These are phyloP conservation scores for Prunus yedoensis DNA, from an alignment of 331 rosid genomes.

Conservation along the genomic window DNA sequence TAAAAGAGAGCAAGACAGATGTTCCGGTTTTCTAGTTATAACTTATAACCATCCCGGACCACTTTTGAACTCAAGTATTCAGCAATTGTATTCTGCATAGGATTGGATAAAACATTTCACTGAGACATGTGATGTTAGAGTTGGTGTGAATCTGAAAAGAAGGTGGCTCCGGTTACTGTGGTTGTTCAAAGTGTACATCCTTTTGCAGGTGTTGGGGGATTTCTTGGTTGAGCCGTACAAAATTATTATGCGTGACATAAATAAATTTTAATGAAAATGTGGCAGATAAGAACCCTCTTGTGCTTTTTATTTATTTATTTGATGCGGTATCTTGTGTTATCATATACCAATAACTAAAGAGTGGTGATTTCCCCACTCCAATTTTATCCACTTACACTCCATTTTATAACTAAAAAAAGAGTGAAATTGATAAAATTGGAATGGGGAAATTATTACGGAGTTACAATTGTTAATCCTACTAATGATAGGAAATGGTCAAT, in stretches of 20 bases:
- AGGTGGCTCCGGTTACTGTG: constrained; percentile 33
- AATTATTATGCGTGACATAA: constrained; percentile 51
- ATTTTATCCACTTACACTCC: too few relatives aligned
- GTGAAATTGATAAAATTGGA: too few relatives aligned
- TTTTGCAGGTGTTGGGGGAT: constrained; percentile 41
- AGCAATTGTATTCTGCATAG: constrained; percentile 27
- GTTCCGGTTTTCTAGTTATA: constrained; percentile 27
- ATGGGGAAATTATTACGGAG: too few relatives aligned
- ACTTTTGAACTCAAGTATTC: constrained; percentile 33
- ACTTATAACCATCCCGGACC: constrained; percentile 25
- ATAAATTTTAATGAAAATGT: constrained; percentile 34
- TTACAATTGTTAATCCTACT: too few relatives aligned
- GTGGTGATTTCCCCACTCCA: too few relatives aligned
- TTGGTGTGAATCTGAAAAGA: constrained; percentile 34
- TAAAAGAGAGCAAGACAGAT: constrained; percentile 31
- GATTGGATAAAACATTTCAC: constrained; percentile 21
- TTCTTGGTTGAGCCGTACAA: constrained; percentile 44
- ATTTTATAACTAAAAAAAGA: too few relatives aligned
- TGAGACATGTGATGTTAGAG: constrained; percentile 28
- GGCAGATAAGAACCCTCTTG: constrained; percentile 19
- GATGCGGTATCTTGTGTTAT: too few relatives aligned
- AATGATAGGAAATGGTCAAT: too few relatives aligned
- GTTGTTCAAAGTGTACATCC: constrained; percentile 44
- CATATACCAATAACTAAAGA: too few relatives aligned
- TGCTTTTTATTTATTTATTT: not conserved